Percentiles rank a stretch among this genome's conserved stretches.
These are phyloP conservation scores for Dissophora globulifera DNA, from an alignment of 192 early-diverging fungal genomes.

Conservation along the genomic window DNA sequence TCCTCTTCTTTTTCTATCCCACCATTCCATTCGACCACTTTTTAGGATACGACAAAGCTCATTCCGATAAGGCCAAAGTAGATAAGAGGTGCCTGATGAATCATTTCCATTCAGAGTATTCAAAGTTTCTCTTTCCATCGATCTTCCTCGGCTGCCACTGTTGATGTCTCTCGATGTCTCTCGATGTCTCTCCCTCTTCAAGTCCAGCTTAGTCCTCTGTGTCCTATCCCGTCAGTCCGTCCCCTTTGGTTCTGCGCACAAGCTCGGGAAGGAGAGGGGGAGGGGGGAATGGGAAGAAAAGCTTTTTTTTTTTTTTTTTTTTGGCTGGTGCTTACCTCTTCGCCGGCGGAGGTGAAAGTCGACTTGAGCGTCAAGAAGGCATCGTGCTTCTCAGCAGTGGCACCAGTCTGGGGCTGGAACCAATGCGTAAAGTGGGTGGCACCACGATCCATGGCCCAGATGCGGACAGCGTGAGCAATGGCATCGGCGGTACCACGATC, in stretches of 20 bases:
- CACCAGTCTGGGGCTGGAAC: constrained; percentile 99
- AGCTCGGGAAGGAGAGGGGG: too few relatives aligned
- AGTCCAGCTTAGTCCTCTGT: background rate
- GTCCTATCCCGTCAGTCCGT: background rate
- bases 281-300: too few relatives aligned
- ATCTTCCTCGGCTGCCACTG: background rate
- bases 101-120: constrained; percentile 9
- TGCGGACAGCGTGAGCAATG: constrained; percentile 96
- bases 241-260: too few relatives aligned
- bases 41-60: background rate
- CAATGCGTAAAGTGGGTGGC: constrained; percentile 99
- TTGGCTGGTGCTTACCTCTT: constrained; percentile 88
- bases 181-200: background rate
- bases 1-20: too few relatives aligned
- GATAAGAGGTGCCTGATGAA: constrained; percentile 7
- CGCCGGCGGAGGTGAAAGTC: constrained; percentile 82
- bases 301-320: too few relatives aligned
- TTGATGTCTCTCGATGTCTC: too few relatives aligned
- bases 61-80: constrained; percentile 8
- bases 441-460: constrained; percentile 98
- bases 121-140: background rate
- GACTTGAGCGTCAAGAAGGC: constrained; percentile 93
- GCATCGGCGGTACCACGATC: constrained; percentile 97
- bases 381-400: constrained; percentile 99
- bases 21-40: background rate